phyloP scores from a whole-genome alignment of 345 rosid genomes.

The Trapa bicornis region DNA sequence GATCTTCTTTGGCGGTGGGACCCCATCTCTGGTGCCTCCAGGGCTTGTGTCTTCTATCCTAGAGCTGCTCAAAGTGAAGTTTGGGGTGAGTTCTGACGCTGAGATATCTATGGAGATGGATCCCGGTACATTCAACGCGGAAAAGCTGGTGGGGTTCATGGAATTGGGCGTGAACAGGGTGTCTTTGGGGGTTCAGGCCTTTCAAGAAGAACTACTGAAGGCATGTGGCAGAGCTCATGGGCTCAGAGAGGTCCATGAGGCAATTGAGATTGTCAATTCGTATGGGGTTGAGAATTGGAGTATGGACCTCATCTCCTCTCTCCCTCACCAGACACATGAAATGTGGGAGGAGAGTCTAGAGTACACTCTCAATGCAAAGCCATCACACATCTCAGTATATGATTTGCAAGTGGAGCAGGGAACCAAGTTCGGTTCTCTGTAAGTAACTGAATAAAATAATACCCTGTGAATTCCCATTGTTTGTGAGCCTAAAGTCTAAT shows the following conservation, averaged over 20 bases:
- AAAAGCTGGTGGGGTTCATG: slow-evolving; percentile 41
- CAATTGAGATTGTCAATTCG: slow-evolving; percentile 47
- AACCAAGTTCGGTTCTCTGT: slow-evolving; percentile 73
- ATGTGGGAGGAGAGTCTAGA: slow-evolving; percentile 90
- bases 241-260: slow-evolving; percentile 55
- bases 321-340: slow-evolving; percentile 63
- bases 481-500: not conserved
- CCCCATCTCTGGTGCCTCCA: slow-evolving; percentile 90
- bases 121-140: slow-evolving; percentile 72
- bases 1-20: slow-evolving; percentile 88
- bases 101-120: slow-evolving; percentile 98
- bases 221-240: slow-evolving; percentile 95
- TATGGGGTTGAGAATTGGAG: slow-evolving; percentile 85
- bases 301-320: slow-evolving; percentile 84
- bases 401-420: slow-evolving; percentile 97
- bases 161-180: slow-evolving; percentile 88
- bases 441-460: slow-evolving; percentile 17
- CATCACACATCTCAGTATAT: slow-evolving; percentile 75
- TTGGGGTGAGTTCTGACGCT: slow-evolving; percentile 46
- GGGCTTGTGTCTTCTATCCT: slow-evolving; percentile 49
- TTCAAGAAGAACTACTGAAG: slow-evolving; percentile 73
- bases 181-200: slow-evolving; percentile 87
- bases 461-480: not conserved
- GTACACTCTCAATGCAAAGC: slow-evolving; percentile 39
- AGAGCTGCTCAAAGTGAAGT: slow-evolving; percentile 39